Evolutionary conservation across 805 yeast species (phyloP).

Genomic region (Ogataea salicorniae): DNA sequence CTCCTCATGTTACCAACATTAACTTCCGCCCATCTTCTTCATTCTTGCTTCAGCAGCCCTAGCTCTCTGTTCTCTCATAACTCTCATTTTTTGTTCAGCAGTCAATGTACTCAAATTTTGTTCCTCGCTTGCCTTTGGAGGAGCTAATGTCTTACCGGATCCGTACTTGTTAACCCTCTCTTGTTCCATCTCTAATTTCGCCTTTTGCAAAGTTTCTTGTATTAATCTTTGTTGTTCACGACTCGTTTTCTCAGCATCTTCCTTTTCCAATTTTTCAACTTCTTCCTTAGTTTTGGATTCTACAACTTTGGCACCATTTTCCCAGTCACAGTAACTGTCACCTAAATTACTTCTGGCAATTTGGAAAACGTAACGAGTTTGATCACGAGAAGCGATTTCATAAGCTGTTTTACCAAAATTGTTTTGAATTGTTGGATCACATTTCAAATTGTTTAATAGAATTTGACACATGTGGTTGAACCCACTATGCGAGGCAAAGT

Average conservation of each 20-base stretch:
- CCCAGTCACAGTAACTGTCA: slow-evolving; percentile 68
- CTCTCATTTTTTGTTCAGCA: slow-evolving; percentile 66
- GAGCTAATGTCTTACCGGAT: slow-evolving; percentile 30
- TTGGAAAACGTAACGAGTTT: slow-evolving; percentile 55
- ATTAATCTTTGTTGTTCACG: slow-evolving; percentile 37
- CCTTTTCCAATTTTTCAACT: slow-evolving; percentile 38
- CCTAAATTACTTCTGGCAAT: slow-evolving; percentile 64
- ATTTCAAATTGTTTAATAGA: slow-evolving; percentile 57
- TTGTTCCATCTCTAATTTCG: slow-evolving; percentile 36
- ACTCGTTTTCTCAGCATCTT: slow-evolving; percentile 32
- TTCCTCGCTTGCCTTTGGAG: slow-evolving; percentile 24
- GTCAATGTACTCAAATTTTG: slow-evolving; percentile 55
- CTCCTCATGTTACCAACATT: neutral
- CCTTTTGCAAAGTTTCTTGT: slow-evolving; percentile 37
- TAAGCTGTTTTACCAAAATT: slow-evolving; percentile 57
- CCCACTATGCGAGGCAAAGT: slow-evolving; percentile 69
- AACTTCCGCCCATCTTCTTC: slow-evolving; percentile 21
- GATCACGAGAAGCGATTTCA: slow-evolving; percentile 51
- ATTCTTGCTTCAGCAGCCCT: slow-evolving; percentile 93
- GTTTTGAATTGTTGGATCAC: slow-evolving; percentile 61
- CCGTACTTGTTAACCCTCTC: slow-evolving; percentile 27
- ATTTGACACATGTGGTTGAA: slow-evolving; percentile 61
- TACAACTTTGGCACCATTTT: slow-evolving; percentile 51
- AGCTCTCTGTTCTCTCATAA: slow-evolving; percentile 93
- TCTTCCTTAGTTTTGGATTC: slow-evolving; percentile 53